Evolutionary conservation across 331 rosid genomes (phyloP).

Genomic region (Erythrophleum ivorense): DNA sequence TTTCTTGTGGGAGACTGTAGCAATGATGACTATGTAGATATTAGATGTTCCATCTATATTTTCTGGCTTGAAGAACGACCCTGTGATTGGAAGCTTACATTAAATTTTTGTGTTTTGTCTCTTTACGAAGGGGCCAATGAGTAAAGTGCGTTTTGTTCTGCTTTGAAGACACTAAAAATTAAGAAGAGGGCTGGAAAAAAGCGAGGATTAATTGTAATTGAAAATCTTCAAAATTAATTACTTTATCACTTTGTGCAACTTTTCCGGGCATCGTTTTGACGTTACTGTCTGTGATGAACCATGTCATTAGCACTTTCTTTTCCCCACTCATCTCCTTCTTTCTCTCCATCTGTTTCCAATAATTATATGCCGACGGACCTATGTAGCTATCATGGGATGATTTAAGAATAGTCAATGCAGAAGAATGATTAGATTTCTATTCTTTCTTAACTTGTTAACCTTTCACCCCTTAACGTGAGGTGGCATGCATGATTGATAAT

Average conservation of each 20-base stretch:
- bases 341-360: background rate
- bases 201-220: too few relatives aligned
- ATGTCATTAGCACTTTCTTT: background rate
- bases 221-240: too few relatives aligned
- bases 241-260: background rate
- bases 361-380: background rate
- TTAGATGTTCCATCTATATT: background rate
- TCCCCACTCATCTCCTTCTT: background rate
- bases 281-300: background rate
- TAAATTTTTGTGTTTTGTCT: conserved; percentile 25
- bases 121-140: background rate
- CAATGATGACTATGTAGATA: background rate
- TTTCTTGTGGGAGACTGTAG: background rate
- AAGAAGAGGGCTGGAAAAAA: background rate
- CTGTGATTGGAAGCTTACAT: background rate
- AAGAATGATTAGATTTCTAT: background rate
- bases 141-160: background rate
- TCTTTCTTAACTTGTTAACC: background rate
- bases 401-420: background rate
- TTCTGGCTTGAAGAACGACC: background rate
- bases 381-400: background rate
- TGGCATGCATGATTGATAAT: background rate
- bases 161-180: background rate
- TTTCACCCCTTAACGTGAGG: background rate
- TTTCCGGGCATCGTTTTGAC: background rate